Evolutionary conservation across 2,329 filamentous ascomycete species (phyloP).

Genomic region (Aspergillus sp.): DNA sequence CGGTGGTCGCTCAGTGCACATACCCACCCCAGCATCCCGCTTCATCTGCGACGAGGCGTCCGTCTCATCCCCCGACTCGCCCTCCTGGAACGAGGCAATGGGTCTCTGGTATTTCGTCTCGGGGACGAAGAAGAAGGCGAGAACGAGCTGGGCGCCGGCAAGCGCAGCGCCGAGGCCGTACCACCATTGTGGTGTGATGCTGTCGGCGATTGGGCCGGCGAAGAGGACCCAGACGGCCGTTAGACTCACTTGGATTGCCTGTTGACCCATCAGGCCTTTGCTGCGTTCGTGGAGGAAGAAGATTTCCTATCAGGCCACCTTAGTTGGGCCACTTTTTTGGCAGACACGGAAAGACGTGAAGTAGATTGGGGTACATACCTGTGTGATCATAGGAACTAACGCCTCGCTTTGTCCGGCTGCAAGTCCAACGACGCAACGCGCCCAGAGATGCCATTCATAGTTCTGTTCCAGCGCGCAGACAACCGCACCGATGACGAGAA

Average conservation of each 20-base stretch:
- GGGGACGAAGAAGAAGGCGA: slow-evolving; percentile 47
- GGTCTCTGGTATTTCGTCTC: slow-evolving; percentile 50
- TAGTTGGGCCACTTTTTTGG: not conserved
- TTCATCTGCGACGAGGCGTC: not conserved
- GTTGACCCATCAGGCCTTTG: slow-evolving; percentile 46
- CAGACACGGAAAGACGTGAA: too few species aligned
- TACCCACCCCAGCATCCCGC: slow-evolving; percentile 6
- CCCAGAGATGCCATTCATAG: slow-evolving; percentile 45
- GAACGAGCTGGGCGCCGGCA: slow-evolving; percentile 37
- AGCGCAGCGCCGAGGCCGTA: slow-evolving; percentile 48
- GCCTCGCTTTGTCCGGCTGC: slow-evolving; percentile 51
- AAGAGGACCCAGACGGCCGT: slow-evolving; percentile 46
- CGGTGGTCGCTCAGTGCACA: slow-evolving; percentile 24
- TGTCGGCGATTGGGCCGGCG: slow-evolving; percentile 49
- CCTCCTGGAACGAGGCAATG: slow-evolving; percentile 43
- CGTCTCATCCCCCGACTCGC: slow-evolving; percentile 18
- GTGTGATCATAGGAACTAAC: slow-evolving; percentile 47
- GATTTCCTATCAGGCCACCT: slow-evolving; percentile 32
- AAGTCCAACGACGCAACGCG: slow-evolving; percentile 45
- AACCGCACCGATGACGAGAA: slow-evolving; percentile 34
- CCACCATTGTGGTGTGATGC: slow-evolving; percentile 49
- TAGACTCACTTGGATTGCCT: slow-evolving; percentile 46
- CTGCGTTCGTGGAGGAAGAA: slow-evolving; percentile 53
- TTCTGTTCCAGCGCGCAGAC: slow-evolving; percentile 33
- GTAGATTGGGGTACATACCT: slow-evolving; percentile 26